Base-by-base conservation (phyloP, 305 asterid species). In the Fraxinus floribunda region DNA sequence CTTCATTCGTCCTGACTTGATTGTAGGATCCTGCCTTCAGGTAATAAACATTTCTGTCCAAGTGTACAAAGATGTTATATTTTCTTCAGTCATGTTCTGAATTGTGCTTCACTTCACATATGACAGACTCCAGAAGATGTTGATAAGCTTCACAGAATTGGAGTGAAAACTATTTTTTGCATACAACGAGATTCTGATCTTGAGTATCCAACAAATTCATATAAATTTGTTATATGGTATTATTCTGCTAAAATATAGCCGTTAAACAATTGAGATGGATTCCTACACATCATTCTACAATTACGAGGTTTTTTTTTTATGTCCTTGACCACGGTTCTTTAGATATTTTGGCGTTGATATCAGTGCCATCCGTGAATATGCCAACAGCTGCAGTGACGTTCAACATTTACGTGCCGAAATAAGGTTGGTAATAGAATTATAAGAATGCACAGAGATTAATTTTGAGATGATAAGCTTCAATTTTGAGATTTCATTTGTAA, bases 11-110 rank as follows among this genome's bases (percentile, higher is more conserved):
- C 97, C 99, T 10, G 98, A 93, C 86, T 85, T 96, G 87, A 93
- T 96, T 66, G 99, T 96, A 76, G 99, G 99, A 10, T 96, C 99
- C 80, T 96, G 99, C 87, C 87, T 93, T 76, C 99, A 94, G 98
- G 99, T 94, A 77, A 82, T 78, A 49, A 52, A 38, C 41, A 77
- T 82, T 77, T 81, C 68, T 78, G 10, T 80, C 41, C 35, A 60
- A 68, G 8, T 66, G 74, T 84, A 74, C 81, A 73, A 80, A 22
- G 70, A 79, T 75, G n/a, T 60, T 78, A 9, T 77, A 49, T 83
- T 29, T 71, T 75, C 35, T 82, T 76, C n/a, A 7, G 8, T 29
- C 2, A 41, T 66, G 38, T 73, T 46, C 52, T 86, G 82, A 83
- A 32, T 79, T 71, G 71, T 70, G 26, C 81, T 71, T 83, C 74